These are phyloP conservation scores for Musa troglodytarum DNA, from an alignment of 176 grass and related monocot genomes.

Conservation along the genomic window DNA sequence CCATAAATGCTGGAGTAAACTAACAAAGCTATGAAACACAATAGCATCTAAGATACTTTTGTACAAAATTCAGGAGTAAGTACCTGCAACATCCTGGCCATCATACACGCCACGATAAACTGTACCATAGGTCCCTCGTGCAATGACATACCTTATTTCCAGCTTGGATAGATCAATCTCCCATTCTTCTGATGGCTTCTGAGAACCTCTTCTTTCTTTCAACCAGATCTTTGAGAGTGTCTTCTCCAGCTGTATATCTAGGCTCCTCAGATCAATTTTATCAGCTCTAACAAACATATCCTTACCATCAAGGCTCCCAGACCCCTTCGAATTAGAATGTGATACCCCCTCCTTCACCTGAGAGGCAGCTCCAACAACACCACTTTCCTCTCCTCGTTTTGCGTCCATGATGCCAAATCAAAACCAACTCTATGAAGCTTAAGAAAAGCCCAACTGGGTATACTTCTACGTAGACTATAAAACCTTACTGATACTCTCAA, in stretches of 20 bases:
- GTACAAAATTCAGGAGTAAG: neutral
- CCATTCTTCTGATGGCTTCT: constrained; percentile 47
- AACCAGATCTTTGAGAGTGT: constrained; percentile 58
- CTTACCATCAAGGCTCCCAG: constrained; percentile 25
- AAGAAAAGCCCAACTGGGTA: neutral
- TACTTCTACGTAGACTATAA: neutral
- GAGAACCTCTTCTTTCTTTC: constrained; percentile 36
- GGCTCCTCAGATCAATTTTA: constrained; percentile 48
- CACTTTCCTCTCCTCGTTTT: neutral
- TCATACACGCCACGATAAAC: constrained; percentile 82
- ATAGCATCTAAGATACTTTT: neutral
- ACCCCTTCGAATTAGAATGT: neutral
- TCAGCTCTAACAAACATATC: constrained; percentile 61
- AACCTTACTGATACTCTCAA: neutral
- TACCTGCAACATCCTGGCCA: constrained; percentile 69
- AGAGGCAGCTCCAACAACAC: neutral
- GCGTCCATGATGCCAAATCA: constrained; percentile 23
- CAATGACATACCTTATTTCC: constrained; percentile 57
- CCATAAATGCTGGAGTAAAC: too few species aligned
- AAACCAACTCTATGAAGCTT: neutral
- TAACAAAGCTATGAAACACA: constrained; percentile 2
- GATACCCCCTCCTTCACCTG: constrained; percentile 6
- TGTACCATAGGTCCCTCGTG: constrained; percentile 71
- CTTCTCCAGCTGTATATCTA: constrained; percentile 82
- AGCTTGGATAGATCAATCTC: constrained; percentile 74